Evolutionary conservation across 805 yeast species (phyloP), one percentile per base, ranked within the genome.

Genomic region (Lipomyces lipofer): DNA sequence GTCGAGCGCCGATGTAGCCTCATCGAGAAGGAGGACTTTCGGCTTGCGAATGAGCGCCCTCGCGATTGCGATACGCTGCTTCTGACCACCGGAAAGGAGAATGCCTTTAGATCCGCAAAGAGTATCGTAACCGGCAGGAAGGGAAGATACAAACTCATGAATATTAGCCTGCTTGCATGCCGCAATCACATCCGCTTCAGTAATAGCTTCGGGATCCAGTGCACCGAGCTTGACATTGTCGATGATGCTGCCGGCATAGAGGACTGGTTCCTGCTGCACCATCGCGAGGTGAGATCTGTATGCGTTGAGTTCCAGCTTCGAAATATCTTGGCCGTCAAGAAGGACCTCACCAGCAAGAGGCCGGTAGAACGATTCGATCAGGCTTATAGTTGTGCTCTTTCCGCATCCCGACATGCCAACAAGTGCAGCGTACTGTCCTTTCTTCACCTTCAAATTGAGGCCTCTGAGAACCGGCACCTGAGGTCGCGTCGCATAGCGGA

Each of bases 381-480:
- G 67, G 61, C 81, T 84, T 3, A 82, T 74, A 5, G 83, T 75
- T 0, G 66, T 63, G 42, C 60, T 54, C 43, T 4, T 75, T 67
- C 39, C 89, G 25, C 68, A 64, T 3, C 96, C 21, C 87, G 84
- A 2, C 95, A 95, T 84, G 1, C 96, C 97, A 13, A 89, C 96
- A 63, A 89, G 79, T 7, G 96, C 96, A 32, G 88, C 92, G 64
- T 85, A 88, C 63, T 83, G 71, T 4, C 96, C 96, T 4, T 91
- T 85, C 9, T 90, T 89, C 79, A 67, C 53, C 8, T 43, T 49
- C 22, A 67, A 53, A 35, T 56, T 51, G 25, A 67, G 53, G 27
- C 67, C 66, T 5, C 55, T 51, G 17, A 67, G 48, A 8, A 67
- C 66, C 21, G 65, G 58, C 3, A 65, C 65, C 28, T 62, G 58